phyloP scores from a whole-genome alignment of 108 stramenopile species.

The Schizochytrium sp. region DNA sequence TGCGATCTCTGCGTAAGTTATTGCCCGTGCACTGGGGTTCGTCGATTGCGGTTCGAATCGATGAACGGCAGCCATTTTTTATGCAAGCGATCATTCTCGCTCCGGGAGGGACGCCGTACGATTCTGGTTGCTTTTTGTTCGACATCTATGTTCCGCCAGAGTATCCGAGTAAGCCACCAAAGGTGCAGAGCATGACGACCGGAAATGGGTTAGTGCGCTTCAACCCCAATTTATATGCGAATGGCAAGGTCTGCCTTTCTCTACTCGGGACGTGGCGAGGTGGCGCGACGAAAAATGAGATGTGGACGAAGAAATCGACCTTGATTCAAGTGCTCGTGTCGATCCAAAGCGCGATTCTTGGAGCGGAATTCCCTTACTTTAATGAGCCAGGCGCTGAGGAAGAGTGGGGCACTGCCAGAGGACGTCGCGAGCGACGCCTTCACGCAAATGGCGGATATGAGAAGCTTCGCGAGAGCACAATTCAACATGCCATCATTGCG shows the following conservation, averaged over 20 bases:
- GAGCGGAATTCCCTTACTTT: constrained; percentile 36
- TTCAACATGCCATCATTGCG: constrained; percentile 22
- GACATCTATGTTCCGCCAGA: constrained; percentile 33
- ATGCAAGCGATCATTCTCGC: constrained; percentile 20
- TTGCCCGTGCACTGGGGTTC: not conserved
- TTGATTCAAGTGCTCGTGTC: constrained; percentile 49
- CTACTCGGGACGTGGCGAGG: constrained; percentile 52
- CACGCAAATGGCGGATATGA: constrained; percentile 15
- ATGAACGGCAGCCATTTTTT: not conserved
- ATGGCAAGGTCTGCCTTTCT: constrained; percentile 46
- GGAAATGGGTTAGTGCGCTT: constrained; percentile 38
- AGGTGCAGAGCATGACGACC: constrained; percentile 42
- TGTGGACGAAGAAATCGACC: constrained; percentile 33
- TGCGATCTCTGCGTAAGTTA: not conserved
- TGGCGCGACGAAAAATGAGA: constrained; percentile 18
- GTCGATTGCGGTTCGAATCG: not conserved
- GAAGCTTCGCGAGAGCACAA: constrained; percentile 16
- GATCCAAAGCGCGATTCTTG: constrained; percentile 44
- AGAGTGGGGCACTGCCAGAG: not conserved
- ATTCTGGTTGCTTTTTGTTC: constrained; percentile 38
- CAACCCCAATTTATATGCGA: constrained; percentile 39
- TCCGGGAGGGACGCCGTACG: constrained; percentile 41
- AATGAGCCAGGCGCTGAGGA: constrained; percentile 36
- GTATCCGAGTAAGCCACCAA: constrained; percentile 42
- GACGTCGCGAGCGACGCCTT: not conserved